Evolutionary conservation across 768 basidiomycete species (phyloP).

Genomic region (Solioccasus polychromus): DNA sequence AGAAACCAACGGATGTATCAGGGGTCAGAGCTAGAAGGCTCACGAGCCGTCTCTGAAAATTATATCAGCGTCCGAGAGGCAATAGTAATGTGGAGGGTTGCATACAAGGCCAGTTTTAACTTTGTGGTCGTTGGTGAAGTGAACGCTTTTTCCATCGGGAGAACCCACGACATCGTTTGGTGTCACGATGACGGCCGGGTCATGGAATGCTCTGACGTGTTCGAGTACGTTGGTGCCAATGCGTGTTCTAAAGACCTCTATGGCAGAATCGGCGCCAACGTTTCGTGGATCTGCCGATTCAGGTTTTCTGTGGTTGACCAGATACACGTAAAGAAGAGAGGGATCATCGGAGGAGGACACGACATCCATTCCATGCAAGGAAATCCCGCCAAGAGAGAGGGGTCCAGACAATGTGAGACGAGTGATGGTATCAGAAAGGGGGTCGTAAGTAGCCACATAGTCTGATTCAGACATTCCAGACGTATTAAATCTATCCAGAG

Average conservation of each 20-base stretch:
- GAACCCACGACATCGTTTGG: conserved; percentile 75
- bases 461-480: conserved; percentile 43
- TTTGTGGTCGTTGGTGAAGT: conserved; percentile 67
- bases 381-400: conserved; percentile 39
- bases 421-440: conserved; percentile 41
- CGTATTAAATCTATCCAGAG: conserved; percentile 32
- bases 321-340: conserved; percentile 55
- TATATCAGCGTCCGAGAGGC: not conserved
- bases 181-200: conserved; percentile 48
- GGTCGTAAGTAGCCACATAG: conserved; percentile 61
- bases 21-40: conserved; percentile 32
- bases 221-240: conserved; percentile 42
- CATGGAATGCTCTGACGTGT: conserved; percentile 57
- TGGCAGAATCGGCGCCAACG: conserved; percentile 66
- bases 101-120: conserved; percentile 54
- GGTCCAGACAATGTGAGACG: conserved; percentile 44
- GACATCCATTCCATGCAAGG: conserved; percentile 68
- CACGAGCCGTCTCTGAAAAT: conserved; percentile 19
- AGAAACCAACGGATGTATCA: conserved; percentile 59
- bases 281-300: conserved; percentile 33
- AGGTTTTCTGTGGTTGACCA: conserved; percentile 70
- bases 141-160: conserved; percentile 60
- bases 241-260: conserved; percentile 65
- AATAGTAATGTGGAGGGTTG: conserved; percentile 1
- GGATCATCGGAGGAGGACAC: conserved; percentile 50